A percentile compares a stretch with the other conserved stretches of the same genome.
These are phyloP conservation scores for Cutaneotrichosporon dermatis DNA, from an alignment of 1,284 basidiomycete species.

Conservation along the genomic window DNA sequence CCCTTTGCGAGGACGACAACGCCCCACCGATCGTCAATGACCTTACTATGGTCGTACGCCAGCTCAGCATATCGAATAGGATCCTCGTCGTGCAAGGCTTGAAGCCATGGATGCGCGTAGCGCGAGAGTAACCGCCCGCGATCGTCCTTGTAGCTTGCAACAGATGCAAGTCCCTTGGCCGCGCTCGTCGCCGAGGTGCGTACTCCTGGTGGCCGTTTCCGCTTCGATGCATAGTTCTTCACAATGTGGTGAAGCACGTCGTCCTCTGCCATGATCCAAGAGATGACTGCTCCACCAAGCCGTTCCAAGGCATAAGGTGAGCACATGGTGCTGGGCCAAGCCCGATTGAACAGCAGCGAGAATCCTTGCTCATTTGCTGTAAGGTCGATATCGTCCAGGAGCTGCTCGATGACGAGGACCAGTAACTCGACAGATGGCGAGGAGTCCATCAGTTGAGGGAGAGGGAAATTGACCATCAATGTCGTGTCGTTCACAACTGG, in stretches of 20 bases:
- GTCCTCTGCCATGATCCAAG: slow-evolving; percentile 53
- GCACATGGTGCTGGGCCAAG: slow-evolving; percentile 67
- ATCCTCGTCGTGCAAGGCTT: slow-evolving; percentile 61
- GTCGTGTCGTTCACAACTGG: not conserved
- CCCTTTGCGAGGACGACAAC: slow-evolving; percentile 11
- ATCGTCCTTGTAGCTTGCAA: slow-evolving; percentile 55
- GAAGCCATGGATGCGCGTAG: slow-evolving; percentile 62
- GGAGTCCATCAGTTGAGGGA: slow-evolving; percentile 66
- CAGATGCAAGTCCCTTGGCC: slow-evolving; percentile 49
- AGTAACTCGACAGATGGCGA: slow-evolving; percentile 67
- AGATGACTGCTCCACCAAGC: slow-evolving; percentile 52
- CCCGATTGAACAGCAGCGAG: slow-evolving; percentile 59
- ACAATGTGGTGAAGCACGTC: slow-evolving; percentile 34
- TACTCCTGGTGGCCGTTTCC: slow-evolving; percentile 59
- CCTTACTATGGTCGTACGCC: slow-evolving; percentile 37
- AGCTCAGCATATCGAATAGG: slow-evolving; percentile 48
- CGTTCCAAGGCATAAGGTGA: slow-evolving; percentile 59
- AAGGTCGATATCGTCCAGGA: slow-evolving; percentile 64
- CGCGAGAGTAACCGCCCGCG: slow-evolving; percentile 58
- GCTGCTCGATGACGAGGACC: slow-evolving; percentile 65
- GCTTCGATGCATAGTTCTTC: slow-evolving; percentile 33
- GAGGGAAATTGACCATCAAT: slow-evolving; percentile 51
- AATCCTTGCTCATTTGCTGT: slow-evolving; percentile 69
- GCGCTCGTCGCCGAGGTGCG: slow-evolving; percentile 56
- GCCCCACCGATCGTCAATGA: slow-evolving; percentile 14